Base-by-base conservation (phyloP, 352 stramenopile genomes). In the Salisapilia sapeloensis region DNA sequence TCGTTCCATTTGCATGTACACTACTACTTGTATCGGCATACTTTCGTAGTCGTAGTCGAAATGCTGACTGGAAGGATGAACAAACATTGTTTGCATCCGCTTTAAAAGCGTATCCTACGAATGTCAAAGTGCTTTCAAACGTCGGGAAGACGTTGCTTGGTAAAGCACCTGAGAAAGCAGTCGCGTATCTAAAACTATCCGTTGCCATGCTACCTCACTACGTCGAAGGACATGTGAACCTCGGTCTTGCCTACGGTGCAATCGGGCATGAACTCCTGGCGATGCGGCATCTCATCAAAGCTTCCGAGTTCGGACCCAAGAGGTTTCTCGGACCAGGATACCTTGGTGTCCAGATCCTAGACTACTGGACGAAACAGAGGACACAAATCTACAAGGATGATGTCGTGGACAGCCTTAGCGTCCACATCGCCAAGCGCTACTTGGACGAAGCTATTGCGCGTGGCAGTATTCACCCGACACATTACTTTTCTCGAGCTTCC, bases 111-210 rank as follows among this genome's bases (percentile, higher is more conserved):
- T 52, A 56, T 0, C 74, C 74, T 5, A 61, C 55, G 4, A 90
- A 84, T 30, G 51, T 76, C 41, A 90, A 90, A 47, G 69, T 77
- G 21, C 53, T 86, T 2, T 74, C 53, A 11, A 86, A 90, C 34
- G 38, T 69, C 23, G 65, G 50, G 15, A 84, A 90, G 42, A 62
- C 57, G 10, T 18, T 75, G 4, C 55, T 89, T 4, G 52, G 57
- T 21, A n/a, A 26, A 11, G 46, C 83, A 31, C 50, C 59, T 1
- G 21, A 32, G 2, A 46, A 37, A 7, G 59, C 67, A 6, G 38
- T 77, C 8, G 19, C 48, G 7, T 50, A 71, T 7, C 24, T 71
- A 13, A 51, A 57, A 1, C 29, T 62, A 1, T 38, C 60, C 2
- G 38, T 63, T 1, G 53, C 44, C 11, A 33, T 78, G 24, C 20